phyloP scores from a whole-genome alignment of 768 basidiomycete genomes.

The Phaffia australis region DNA sequence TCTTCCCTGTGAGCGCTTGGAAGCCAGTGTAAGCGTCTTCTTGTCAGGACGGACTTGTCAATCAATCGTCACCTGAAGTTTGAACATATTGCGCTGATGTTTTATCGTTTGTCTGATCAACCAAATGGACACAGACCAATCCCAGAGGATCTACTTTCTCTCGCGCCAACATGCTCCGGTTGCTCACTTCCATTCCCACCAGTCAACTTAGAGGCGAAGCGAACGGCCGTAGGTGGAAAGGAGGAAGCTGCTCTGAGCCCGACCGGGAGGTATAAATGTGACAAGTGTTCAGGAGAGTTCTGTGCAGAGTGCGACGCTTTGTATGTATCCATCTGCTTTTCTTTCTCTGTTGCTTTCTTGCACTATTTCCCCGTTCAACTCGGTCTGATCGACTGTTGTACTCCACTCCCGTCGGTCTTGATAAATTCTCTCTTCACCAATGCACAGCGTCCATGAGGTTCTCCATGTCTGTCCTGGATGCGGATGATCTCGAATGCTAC shows the following conservation, averaged over 20 bases:
- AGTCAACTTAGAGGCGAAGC: constrained; percentile 26
- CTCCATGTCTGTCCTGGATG: constrained; percentile 79
- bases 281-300: constrained; percentile 74
- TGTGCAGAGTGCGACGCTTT: constrained; percentile 95
- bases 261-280: constrained; percentile 77
- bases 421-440: background rate
- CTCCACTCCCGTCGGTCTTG: background rate
- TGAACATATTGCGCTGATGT: background rate
- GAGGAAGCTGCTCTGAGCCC: constrained; percentile 61
- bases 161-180: constrained; percentile 53
- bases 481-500: constrained; percentile 6
- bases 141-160: constrained; percentile 28
- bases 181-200: constrained; percentile 61
- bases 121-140: constrained; percentile 2
- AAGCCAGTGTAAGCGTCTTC: constrained; percentile 56
- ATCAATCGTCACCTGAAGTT: background rate
- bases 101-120: background rate
- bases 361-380: background rate
- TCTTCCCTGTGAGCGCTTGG: constrained; percentile 88
- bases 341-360: background rate
- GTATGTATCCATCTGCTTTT: constrained; percentile 24
- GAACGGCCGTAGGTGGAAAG: constrained; percentile 28
- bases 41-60: background rate
- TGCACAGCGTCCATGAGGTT: constrained; percentile 63
- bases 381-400: background rate